Evolutionary conservation across 2,329 filamentous ascomycete genomes (phyloP), one percentile per base, ranked within the genome.

Genomic region (Paecilomyces sp.): DNA sequence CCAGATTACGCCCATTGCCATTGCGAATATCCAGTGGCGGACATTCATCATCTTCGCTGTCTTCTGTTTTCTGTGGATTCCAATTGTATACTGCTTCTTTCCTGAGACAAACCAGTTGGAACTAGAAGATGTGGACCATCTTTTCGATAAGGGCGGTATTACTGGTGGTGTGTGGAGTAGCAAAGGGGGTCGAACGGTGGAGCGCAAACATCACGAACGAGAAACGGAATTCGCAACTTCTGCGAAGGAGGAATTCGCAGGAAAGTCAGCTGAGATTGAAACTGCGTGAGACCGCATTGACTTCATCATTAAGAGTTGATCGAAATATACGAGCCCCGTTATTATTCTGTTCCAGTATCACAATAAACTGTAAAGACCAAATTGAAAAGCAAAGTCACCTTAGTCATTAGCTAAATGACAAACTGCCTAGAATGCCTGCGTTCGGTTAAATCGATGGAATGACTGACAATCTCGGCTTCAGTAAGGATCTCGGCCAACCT

Each of bases 21-120:
- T 67, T 61, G 65, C 67, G 2, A 75, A 73, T 31, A 71, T 74
- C 53, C 64, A 63, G 15, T 71, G 66, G 68, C 61, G 62, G 54
- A 70, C 67, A 3, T 73, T 71, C 41, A 68, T 70, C 33, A 71
- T 70, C 41, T 71, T 70, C 36, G 67, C 68, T 0, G 56, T 62
- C 22, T 63, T 69, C 9, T 68, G 62, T 60, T 56, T 57, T 18
- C 54, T 59, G 9, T 67, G 69, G 60, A 72, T 80, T 15, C 77
- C 77, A 0, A 85, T 86, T 54, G 81, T 88, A 52, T 88, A 81
- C 75, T 85, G 85, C 68, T 80, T 85, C 65, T 86, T 87, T 2
- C 85, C 85, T 0, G 85, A 88, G 71, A 88, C 86, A 0, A 88
- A 87, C 68, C 79, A 84, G 0, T 71, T 87, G 1, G 84, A 83